These are phyloP conservation scores for Cryphonectria naterciae DNA, from an alignment of 2,329 filamentous ascomycete genomes.

Conservation along the genomic window DNA sequence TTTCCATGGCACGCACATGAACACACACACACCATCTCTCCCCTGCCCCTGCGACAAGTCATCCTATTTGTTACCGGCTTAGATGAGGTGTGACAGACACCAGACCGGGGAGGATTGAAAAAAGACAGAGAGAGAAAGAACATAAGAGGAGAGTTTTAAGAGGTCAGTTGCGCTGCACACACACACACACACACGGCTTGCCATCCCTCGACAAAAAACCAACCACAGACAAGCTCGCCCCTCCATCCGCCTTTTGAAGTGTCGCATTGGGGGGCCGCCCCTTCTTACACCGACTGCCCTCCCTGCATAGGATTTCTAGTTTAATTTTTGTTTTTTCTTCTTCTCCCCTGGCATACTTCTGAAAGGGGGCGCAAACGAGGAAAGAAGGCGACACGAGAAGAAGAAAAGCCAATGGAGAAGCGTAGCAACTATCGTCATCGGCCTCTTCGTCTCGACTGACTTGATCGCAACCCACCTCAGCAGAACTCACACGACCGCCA, in stretches of 20 bases:
- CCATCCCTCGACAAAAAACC: constrained; percentile 19
- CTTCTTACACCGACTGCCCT: constrained; percentile 15
- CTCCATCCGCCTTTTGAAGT: constrained; percentile 9
- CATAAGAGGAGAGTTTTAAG: constrained; percentile 1
- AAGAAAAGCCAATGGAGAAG: neutral
- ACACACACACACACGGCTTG: neutral
- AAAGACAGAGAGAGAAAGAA: neutral
- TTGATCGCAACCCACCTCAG: neutral
- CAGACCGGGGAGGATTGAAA: neutral
- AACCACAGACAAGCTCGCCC: constrained; percentile 13
- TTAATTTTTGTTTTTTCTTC: neutral
- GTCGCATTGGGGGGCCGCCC: constrained; percentile 21
- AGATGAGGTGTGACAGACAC: constrained; percentile 9
- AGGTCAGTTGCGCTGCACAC: constrained; percentile 21
- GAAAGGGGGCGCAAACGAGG: constrained; percentile 6
- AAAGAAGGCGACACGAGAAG: neutral
- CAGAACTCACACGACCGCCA: neutral
- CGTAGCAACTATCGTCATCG: neutral
- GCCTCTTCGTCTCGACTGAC: neutral
- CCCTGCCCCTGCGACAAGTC: neutral
- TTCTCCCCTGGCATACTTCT: neutral
- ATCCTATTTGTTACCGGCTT: neutral
- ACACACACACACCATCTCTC: neutral
- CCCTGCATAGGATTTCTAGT: constrained; percentile 25
- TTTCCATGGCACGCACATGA: neutral